Conservation (phyloP, 2,329 filamentous ascomycete genomes). For the Raffaelea ambrosiae region DNA sequence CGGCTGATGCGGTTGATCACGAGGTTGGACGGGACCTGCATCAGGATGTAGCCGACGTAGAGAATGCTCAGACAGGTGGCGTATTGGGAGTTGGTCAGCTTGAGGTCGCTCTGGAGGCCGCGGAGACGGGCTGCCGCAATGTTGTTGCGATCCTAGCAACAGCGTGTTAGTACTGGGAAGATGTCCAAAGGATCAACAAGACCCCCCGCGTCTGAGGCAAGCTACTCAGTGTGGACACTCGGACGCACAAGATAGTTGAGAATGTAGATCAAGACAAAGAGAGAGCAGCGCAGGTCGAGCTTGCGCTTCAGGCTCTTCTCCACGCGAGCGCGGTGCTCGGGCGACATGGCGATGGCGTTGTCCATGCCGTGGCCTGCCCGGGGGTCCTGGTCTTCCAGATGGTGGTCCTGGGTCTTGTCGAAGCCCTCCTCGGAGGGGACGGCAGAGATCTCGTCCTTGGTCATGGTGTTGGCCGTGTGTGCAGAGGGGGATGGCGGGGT, state of each 20-base stretch:
- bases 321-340: slow-evolving; percentile 15
- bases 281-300: slow-evolving; percentile 39
- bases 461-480: no score
- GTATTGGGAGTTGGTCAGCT: background rate
- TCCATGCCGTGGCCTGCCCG: background rate
- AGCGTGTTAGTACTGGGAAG: no score
- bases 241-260: slow-evolving; percentile 5
- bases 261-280: slow-evolving; percentile 10
- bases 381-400: background rate
- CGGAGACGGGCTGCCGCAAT: background rate
- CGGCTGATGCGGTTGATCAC: slow-evolving; percentile 7
- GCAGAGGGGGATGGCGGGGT: no score
- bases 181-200: no score
- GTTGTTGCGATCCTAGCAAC: background rate
- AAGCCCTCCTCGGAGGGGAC: background rate
- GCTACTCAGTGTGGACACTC: no score
- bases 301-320: slow-evolving; percentile 51
- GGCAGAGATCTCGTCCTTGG: background rate
- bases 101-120: background rate
- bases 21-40: slow-evolving; percentile 10
- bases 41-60: slow-evolving; percentile 14
- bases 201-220: no score
- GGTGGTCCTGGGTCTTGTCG: background rate
- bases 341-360: background rate
- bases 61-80: slow-evolving; percentile 10